A percentile compares a stretch with the other conserved stretches of the same genome.
These are phyloP conservation scores for Torrubiella hemipterigena DNA, from an alignment of 2,329 filamentous ascomycete genomes.

Conservation along the genomic window DNA sequence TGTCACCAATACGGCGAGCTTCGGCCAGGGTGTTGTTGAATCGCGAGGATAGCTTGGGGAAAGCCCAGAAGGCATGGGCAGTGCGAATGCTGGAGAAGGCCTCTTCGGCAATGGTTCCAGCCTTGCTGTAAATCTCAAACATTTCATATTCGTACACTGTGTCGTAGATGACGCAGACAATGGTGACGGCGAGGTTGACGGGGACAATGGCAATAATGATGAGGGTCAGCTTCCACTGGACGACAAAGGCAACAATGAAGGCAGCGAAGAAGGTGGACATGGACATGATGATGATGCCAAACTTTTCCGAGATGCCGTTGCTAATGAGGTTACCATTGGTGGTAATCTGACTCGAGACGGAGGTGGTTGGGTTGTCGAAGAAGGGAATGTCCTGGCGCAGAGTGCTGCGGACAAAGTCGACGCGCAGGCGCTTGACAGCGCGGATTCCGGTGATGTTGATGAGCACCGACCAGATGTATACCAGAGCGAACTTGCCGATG, in stretches of 20 bases:
- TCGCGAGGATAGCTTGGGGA: slow-evolving; percentile 26
- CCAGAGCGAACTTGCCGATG: slow-evolving; percentile 38
- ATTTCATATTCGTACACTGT: slow-evolving; percentile 29
- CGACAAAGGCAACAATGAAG: slow-evolving; percentile 26
- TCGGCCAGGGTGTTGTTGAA: slow-evolving; percentile 30
- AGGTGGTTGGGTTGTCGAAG: slow-evolving; percentile 36
- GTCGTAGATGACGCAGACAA: slow-evolving; percentile 25
- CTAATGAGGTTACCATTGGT: slow-evolving; percentile 34
- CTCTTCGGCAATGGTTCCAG: slow-evolving; percentile 34
- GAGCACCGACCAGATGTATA: slow-evolving; percentile 36
- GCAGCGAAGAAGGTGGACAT: slow-evolving; percentile 25
- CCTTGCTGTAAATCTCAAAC: slow-evolving; percentile 28
- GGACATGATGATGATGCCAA: slow-evolving; percentile 27
- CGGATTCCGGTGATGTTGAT: slow-evolving; percentile 25
- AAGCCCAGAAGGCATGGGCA: slow-evolving; percentile 37
- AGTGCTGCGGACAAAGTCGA: slow-evolving; percentile 23
- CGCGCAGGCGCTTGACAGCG: slow-evolving; percentile 21
- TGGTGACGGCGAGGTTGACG: slow-evolving; percentile 26
- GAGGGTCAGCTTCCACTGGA: slow-evolving; percentile 30
- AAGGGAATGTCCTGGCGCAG: slow-evolving; percentile 41
- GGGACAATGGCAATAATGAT: slow-evolving; percentile 33
- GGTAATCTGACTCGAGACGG: slow-evolving; percentile 32
- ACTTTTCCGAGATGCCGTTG: slow-evolving; percentile 31
- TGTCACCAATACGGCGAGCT: slow-evolving; percentile 24
- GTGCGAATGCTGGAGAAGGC: slow-evolving; percentile 35